phyloP scores from a whole-genome alignment of 2,329 filamentous ascomycete genomes.

The Apiospora arundinis region DNA sequence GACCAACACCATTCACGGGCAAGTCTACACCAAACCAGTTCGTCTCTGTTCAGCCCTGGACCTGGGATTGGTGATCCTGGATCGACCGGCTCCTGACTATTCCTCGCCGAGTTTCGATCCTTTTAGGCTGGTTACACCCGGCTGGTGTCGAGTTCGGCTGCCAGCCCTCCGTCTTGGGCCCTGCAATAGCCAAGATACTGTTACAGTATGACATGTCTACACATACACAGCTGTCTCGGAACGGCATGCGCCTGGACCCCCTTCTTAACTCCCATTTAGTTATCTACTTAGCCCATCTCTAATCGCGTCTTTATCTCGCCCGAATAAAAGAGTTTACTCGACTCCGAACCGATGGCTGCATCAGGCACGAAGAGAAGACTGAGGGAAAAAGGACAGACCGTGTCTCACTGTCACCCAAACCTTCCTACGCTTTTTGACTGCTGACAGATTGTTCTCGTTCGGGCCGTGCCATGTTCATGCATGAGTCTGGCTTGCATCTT shows the following conservation, averaged over 20 bases:
- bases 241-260: background rate
- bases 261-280: background rate
- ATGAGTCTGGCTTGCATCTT: background rate
- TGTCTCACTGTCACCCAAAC: background rate
- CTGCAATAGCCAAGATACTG: background rate
- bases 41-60: background rate
- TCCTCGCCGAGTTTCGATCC: background rate
- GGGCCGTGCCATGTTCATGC: slow-evolving; percentile 15
- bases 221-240: background rate
- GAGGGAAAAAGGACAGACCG: background rate
- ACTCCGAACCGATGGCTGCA: background rate
- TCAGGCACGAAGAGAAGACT: background rate
- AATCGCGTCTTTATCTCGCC: background rate
- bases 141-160: background rate
- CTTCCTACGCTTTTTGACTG: background rate
- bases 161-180: slow-evolving; percentile 10
- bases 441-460: background rate
- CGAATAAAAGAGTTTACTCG: background rate
- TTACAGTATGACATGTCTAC: background rate
- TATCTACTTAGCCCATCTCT: background rate
- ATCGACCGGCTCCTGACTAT: background rate
- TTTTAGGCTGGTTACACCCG: background rate
- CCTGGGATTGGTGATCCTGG: background rate
- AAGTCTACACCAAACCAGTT: slow-evolving; percentile 8
- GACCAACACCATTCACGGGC: background rate